Evolutionary conservation across 306 rosid genomes (phyloP).

Genomic region (Cicer yamashitae): DNA sequence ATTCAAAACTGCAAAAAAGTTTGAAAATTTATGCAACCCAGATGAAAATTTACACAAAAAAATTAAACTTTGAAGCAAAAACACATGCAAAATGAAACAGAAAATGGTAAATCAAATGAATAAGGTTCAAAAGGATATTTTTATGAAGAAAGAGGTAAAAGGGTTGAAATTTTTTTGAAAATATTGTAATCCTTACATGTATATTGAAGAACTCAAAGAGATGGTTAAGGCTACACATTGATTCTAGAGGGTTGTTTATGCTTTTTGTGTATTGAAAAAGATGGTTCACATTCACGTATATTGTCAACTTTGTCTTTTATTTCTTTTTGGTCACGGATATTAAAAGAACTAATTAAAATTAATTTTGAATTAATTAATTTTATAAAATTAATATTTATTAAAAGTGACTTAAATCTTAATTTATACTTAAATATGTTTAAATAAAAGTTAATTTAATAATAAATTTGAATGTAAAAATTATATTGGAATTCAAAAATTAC

Average conservation of each 20-base stretch:
- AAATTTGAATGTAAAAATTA: no score
- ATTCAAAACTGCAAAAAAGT: slow-evolving; percentile 16
- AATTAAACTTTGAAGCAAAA: background rate
- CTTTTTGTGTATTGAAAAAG: background rate
- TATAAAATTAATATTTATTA: no score
- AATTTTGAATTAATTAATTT: no score
- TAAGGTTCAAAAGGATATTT: background rate
- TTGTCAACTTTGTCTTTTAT: background rate
- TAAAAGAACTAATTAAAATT: no score
- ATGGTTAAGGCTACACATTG: background rate
- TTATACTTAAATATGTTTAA: no score
- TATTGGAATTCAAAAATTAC: no score
- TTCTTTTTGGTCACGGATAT: slow-evolving; percentile 20
- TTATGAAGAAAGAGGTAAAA: background rate
- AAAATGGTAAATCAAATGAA: background rate
- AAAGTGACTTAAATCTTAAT: no score
- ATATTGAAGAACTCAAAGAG: background rate
- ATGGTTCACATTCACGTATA: background rate
- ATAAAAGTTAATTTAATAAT: no score
- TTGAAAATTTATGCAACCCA: slow-evolving; percentile 11
- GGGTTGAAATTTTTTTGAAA: slow-evolving; percentile 4
- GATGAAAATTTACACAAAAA: background rate
- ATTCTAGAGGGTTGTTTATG: slow-evolving; percentile 17
- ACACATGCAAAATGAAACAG: slow-evolving; percentile 22
- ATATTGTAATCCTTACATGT: slow-evolving; percentile 21